These are phyloP conservation scores for Dioszegia aurantiaca DNA, from an alignment of 768 basidiomycete species.

Conservation along the genomic window DNA sequence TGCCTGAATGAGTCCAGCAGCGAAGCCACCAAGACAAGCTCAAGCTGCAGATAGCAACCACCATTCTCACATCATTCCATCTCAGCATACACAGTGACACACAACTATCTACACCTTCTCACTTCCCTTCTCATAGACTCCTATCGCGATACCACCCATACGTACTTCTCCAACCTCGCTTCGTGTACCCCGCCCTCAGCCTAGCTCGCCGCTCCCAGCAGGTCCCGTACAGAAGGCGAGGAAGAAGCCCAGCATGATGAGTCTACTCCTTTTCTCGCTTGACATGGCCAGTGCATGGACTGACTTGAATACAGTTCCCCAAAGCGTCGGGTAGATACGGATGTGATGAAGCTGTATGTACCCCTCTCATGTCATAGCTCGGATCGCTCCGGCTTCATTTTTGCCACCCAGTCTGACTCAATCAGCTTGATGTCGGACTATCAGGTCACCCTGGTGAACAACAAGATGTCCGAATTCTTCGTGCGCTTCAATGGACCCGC, in stretches of 20 bases:
- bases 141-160: slow-evolving; percentile 9
- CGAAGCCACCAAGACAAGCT: not conserved
- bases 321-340: slow-evolving; percentile 94
- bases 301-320: slow-evolving; percentile 64
- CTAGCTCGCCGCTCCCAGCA: not conserved
- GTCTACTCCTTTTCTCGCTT: slow-evolving; percentile 17
- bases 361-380: not conserved
- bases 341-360: slow-evolving; percentile 96
- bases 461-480: slow-evolving; percentile 98
- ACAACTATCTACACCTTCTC: not conserved
- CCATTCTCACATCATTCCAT: not conserved
- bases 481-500: slow-evolving; percentile 89
- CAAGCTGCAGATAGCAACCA: not conserved
- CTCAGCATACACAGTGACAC: not conserved
- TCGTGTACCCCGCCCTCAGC: not conserved
- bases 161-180: slow-evolving; percentile 4
- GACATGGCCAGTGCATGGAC: slow-evolving; percentile 1
- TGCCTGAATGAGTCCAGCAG: too few species aligned
- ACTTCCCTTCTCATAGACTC: not conserved
- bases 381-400: not conserved
- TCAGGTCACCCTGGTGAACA: slow-evolving; percentile 94
- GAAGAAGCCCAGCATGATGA: slow-evolving; percentile 37
- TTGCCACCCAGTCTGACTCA: slow-evolving; percentile 10
- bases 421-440: slow-evolving; percentile 95
- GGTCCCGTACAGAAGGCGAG: slow-evolving; percentile 9